These are phyloP conservation scores for Agapanthus africanus DNA, from an alignment of 106 monocot species.

Conservation along the genomic window DNA sequence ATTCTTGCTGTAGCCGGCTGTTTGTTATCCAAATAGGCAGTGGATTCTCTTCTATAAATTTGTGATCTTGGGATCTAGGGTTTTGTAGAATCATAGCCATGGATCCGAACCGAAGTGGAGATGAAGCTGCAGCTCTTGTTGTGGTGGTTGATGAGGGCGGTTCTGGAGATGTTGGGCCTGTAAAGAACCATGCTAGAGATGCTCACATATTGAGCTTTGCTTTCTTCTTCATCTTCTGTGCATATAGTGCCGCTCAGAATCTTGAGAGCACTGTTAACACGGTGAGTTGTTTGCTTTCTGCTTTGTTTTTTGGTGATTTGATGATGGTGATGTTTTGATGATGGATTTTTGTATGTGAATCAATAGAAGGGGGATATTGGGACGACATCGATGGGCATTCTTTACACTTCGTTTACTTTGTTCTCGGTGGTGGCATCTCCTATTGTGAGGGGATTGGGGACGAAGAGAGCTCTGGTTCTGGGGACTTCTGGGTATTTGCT, in stretches of 20 bases:
- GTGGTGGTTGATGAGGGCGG: slow-evolving; percentile 10
- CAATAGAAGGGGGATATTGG: slow-evolving; percentile 68
- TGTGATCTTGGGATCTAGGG: too few relatives aligned
- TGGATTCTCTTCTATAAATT: too few relatives aligned
- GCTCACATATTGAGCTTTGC: slow-evolving; percentile 64
- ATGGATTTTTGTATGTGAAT: neutral
- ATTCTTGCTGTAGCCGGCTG: too few relatives aligned
- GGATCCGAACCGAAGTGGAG: slow-evolving; percentile 9
- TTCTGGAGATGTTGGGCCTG: neutral
- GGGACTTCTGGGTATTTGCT: slow-evolving; percentile 79
- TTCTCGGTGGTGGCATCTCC: slow-evolving; percentile 75
- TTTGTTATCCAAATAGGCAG: too few relatives aligned
- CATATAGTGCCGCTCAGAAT: slow-evolving; percentile 85
- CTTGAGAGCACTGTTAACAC: slow-evolving; percentile 84
- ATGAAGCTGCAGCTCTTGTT: slow-evolving; percentile 25
- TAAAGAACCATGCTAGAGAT: slow-evolving; percentile 44
- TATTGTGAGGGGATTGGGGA: slow-evolving; percentile 51
- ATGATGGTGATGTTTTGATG: neutral
- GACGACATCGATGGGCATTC: slow-evolving; percentile 68
- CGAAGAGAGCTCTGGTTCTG: slow-evolving; percentile 72
- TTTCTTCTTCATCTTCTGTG: slow-evolving; percentile 90
- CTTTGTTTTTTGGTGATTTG: neutral
- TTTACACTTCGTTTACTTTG: slow-evolving; percentile 83
- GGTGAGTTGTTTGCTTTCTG: slow-evolving; percentile 20
- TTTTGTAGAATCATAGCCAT: too few relatives aligned